Evolutionary conservation across 208 protist species (phyloP).

Genomic region (Polymyxa betae): DNA sequence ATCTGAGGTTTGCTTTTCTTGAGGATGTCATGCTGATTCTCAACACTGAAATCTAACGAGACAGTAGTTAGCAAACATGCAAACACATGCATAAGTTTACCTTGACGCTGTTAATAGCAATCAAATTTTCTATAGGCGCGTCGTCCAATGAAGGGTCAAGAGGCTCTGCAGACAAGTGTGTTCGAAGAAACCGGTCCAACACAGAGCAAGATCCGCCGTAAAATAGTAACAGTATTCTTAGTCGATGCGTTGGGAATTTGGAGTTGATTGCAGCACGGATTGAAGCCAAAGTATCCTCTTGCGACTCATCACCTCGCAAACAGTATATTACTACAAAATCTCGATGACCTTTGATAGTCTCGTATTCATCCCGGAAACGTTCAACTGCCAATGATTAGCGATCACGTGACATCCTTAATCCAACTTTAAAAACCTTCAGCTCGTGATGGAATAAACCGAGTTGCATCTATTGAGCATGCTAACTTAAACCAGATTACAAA

Average conservation of each 20-base stretch:
- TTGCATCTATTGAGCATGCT: not conserved
- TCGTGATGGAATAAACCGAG: not conserved
- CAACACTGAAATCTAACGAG: not conserved
- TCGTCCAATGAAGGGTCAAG: not conserved
- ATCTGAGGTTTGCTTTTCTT: not conserved
- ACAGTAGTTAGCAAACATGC: not conserved
- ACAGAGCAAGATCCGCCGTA: not conserved
- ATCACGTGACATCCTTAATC: not conserved
- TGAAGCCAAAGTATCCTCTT: not conserved
- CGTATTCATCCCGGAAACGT: slow-evolving; percentile 30
- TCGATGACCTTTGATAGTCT: slow-evolving; percentile 27
- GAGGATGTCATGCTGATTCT: not conserved
- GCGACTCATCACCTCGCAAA: not conserved
- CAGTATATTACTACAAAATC: slow-evolving; percentile 12
- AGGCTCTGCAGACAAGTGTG: not conserved
- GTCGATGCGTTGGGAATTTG: slow-evolving; percentile 17
- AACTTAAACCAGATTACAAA: slow-evolving; percentile 49
- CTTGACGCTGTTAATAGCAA: not conserved
- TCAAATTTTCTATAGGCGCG: not conserved
- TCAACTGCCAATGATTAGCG: not conserved
- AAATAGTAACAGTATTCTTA: not conserved
- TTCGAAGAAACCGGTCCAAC: not conserved
- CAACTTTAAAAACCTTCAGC: not conserved
- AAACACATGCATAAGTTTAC: not conserved
- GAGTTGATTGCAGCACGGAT: not conserved